Base-by-base conservation (phyloP, 345 rosid species). In the Syzygium jambos region DNA sequence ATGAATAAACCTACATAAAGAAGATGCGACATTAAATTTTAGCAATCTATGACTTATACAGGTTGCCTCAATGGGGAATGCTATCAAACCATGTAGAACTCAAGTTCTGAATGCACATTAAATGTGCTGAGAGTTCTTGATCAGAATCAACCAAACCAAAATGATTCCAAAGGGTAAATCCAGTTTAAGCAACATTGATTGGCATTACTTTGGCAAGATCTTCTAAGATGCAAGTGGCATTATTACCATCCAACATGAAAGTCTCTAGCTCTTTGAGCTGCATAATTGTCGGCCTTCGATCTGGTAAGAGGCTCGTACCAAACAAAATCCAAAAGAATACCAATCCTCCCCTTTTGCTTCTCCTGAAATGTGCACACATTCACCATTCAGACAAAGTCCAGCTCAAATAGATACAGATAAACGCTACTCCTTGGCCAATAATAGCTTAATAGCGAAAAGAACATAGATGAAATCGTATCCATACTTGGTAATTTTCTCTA, bases 191-290 rank as follows among this genome's bases (percentile, higher is more conserved):
- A 68, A 68, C 78, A 68, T 16, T 34, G 23, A 34, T 68, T 34
- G 78, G 78, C 78, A 68, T 46, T 68, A 68, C 4, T 68, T 34
- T 2, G 7, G 25, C 78, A 4, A 30, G 78, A 34, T 86, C 41
- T 30, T n/a, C 34, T 41, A 56, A 57, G 78, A 49, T 15, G 22
- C 0, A 57, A 85, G 46, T 30, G 9, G 87, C 54, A 41, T 2
- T 27, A 88, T 87, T 92, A 98, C 99, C 99, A 98, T 92, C 99
- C 99, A 30, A 98, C 88, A 84, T 98, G 99, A 84, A 98, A 96
- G 94, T 98, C 99, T 89, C 95, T 92, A 83, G 99, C 99, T 90
- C 99, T 91, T 92, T 98, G 99, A 86, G 99, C 99, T 52, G 99
- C 99, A 88, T 88, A 89, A 84, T 91, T 94, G 91, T 98, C 99